A percentile compares a stretch with the other conserved stretches of the same genome.
phyloP scores from a whole-genome alignment of 148 eudicot genomes.

The Fallopia convolvulus region DNA sequence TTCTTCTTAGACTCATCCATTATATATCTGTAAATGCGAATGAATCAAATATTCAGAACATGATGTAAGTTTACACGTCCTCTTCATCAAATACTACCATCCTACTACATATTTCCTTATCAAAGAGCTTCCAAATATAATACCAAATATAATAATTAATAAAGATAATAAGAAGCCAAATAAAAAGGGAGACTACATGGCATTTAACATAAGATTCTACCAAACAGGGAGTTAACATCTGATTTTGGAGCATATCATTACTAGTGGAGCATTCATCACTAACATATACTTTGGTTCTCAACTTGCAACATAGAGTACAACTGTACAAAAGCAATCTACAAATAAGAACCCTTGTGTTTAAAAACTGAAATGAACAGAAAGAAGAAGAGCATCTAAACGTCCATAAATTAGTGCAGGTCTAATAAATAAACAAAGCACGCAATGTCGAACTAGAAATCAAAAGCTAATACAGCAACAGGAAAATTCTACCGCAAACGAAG shows the following conservation, averaged over 20 bases:
- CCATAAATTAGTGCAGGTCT: too few relatives aligned
- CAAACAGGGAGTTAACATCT: background rate
- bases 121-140: too few relatives aligned
- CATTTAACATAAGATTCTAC: background rate
- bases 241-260: background rate
- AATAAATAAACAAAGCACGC: too few relatives aligned
- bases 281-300: background rate
- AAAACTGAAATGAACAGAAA: too few relatives aligned
- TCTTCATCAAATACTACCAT: background rate
- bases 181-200: too few relatives aligned
- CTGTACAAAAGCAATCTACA: background rate
- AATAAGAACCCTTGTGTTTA: background rate
- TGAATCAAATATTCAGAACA: background rate
- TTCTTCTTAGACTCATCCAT: constrained; percentile 31
- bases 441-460: too few relatives aligned
- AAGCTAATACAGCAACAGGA: background rate
- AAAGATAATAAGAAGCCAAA: background rate
- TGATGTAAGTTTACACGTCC: too few relatives aligned
- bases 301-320: background rate
- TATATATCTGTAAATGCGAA: background rate
- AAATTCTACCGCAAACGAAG: background rate
- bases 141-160: too few relatives aligned
- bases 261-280: background rate
- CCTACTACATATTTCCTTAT: background rate
- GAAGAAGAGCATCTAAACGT: too few relatives aligned